Percentiles rank a stretch among this genome's conserved stretches.
phyloP scores from a whole-genome alignment of 1,284 basidiomycete species.

The Leucoagaricus sp. region DNA sequence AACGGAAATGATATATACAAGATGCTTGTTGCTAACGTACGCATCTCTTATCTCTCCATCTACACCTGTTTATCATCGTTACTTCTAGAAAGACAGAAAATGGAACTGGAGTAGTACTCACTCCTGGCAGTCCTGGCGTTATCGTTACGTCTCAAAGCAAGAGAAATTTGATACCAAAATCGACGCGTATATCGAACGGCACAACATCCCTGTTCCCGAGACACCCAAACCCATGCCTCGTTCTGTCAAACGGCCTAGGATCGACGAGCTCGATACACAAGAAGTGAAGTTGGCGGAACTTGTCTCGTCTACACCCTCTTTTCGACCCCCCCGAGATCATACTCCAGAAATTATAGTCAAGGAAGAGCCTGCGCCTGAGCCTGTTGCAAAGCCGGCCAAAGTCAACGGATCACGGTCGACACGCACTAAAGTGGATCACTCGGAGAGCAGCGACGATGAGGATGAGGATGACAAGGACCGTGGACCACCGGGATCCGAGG shows the following conservation, averaged over 20 bases:
- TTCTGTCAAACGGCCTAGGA: not conserved
- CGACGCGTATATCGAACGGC: slow-evolving; percentile 30
- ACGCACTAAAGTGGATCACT: not conserved
- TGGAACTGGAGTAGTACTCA: slow-evolving; percentile 49
- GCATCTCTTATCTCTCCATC: slow-evolving; percentile 15
- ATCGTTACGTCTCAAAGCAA: slow-evolving; percentile 48
- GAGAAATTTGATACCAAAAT: slow-evolving; percentile 44
- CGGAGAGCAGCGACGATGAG: not conserved
- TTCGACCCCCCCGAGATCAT: too few relatives aligned
- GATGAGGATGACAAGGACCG: slow-evolving; percentile 3
- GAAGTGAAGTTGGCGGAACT: not conserved
- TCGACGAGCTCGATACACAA: not conserved
- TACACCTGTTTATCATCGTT: not conserved
- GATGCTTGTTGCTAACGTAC: slow-evolving; percentile 54
- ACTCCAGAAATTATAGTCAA: not conserved
- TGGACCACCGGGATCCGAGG: slow-evolving; percentile 13
- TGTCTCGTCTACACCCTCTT: not conserved
- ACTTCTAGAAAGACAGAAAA: slow-evolving; percentile 27
- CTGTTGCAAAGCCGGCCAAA: not conserved
- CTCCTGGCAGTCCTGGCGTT: slow-evolving; percentile 55
- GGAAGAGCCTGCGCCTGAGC: not conserved
- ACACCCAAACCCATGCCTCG: slow-evolving; percentile 16
- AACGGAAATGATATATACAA: slow-evolving; percentile 62
- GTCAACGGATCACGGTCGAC: not conserved
- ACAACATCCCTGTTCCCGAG: slow-evolving; percentile 16